A percentile compares a stretch with the other conserved stretches of the same genome.
Conservation (phyloP, 805 yeast species). For the Yamadazyma phyllophila region DNA sequence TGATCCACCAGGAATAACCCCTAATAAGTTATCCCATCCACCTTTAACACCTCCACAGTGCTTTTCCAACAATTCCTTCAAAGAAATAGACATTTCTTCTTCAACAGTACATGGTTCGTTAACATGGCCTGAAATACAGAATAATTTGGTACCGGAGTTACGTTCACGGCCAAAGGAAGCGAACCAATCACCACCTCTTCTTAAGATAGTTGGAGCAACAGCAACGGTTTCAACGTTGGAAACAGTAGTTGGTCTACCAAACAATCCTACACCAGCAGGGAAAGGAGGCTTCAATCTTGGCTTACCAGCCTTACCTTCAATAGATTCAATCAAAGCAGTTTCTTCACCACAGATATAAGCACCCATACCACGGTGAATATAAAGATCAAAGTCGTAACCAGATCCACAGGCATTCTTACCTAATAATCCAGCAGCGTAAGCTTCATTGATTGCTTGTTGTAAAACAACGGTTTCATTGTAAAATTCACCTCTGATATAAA, state of each 20-base stretch:
- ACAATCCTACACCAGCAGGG: constrained; percentile 91
- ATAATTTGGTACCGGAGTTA: constrained; percentile 79
- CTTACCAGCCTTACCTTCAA: constrained; percentile 92
- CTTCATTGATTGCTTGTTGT: constrained; percentile 84
- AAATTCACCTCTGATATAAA: constrained; percentile 88
- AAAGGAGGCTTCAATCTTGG: constrained; percentile 93
- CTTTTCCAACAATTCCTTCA: constrained; percentile 76
- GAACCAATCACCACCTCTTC: constrained; percentile 90
- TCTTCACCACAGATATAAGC: constrained; percentile 93
- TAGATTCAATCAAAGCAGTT: constrained; percentile 82
- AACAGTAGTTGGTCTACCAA: constrained; percentile 89
- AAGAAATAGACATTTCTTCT: constrained; percentile 90
- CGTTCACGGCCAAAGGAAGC: constrained; percentile 81
- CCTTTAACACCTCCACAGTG: constrained; percentile 92
- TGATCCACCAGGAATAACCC: constrained; percentile 88
- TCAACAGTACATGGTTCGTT: constrained; percentile 92
- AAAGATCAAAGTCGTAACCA: constrained; percentile 81
- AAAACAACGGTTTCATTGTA: constrained; percentile 73
- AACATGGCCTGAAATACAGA: constrained; percentile 86
- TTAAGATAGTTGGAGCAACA: constrained; percentile 83
- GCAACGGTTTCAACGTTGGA: constrained; percentile 90
- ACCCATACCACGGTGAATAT: constrained; percentile 89
- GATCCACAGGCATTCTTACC: constrained; percentile 88
- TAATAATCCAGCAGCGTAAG: constrained; percentile 73
- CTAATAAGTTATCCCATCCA: constrained; percentile 89